Evolutionary conservation across 176 grass and related monocot species (phyloP), one percentile per base, ranked within the genome.

Genomic region (Saccharum spontaneum): DNA sequence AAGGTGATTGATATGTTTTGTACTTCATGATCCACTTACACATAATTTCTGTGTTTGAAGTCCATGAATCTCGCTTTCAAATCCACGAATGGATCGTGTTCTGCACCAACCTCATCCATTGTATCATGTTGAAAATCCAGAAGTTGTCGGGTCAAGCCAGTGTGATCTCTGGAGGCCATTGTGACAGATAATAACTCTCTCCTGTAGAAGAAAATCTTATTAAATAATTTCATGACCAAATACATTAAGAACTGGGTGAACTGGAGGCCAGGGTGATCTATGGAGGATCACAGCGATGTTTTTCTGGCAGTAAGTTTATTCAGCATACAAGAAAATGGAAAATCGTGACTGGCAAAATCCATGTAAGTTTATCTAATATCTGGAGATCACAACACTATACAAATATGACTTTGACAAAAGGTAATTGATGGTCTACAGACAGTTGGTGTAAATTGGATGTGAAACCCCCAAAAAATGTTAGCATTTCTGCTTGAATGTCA

Each of bases 51-150:
- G 40, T 87, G 61, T 82, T 92, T 98, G 88, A 98, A 95, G 75
- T 92, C 87, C 72, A 70, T 65, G 78, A 98, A 98, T 76, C 97
- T 98, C 31, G n/a, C 57, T 89, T 94, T 86, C 80, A 98, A 82
- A 37, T 92, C 81, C 11, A 33, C 67, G 63, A 98, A 88, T 18
- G 88, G 93, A 90, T 90, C 96, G 57, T 88, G 70, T 69, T 79
- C 83, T 33, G 12, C 64, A 54, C 86, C 60, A 69, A 75, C 36
- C 17, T 67, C 82, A 45, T 79, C 78, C 61, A 68, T 28, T 52
- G 81, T 39, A 75, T 86, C 86, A 59, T 91, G 77, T 77, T 88
- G 79, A 90, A 64, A 84, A 86, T 91, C 85, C 72, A 65, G 68
- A 71, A 82, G 86, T 76, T 84, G 75, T 50, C 70, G 83, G 23